Percentiles rank a stretch among this genome's conserved stretches.
Conservation (phyloP, 1,139 yeast genomes). For the Sugiyamaella xylanicola region DNA sequence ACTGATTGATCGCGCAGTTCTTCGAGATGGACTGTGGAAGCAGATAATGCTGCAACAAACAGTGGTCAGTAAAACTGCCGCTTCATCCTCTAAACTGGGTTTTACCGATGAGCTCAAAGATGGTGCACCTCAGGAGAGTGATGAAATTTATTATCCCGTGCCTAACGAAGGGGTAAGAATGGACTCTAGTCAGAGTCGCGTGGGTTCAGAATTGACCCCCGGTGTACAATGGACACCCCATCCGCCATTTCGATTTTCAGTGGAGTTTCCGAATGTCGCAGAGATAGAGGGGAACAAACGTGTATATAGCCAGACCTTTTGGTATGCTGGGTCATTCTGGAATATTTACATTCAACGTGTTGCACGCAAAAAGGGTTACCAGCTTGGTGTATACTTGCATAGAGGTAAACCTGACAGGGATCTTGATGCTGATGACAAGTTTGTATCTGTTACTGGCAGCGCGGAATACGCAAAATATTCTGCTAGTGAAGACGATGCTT, state of each 20-base stretch:
- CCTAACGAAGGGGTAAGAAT: slow-evolving; percentile 30
- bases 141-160: slow-evolving; percentile 29
- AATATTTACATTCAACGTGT: slow-evolving; percentile 54
- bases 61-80: slow-evolving; percentile 27
- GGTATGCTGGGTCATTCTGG: slow-evolving; percentile 64
- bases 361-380: slow-evolving; percentile 47
- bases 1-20: slow-evolving; percentile 44
- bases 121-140: slow-evolving; percentile 23
- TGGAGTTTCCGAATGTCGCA: slow-evolving; percentile 52
- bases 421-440: slow-evolving; percentile 12
- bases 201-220: slow-evolving; percentile 30
- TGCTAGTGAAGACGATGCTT: slow-evolving; percentile 17
- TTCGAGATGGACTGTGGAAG: slow-evolving; percentile 53
- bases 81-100: slow-evolving; percentile 25
- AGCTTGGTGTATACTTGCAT: slow-evolving; percentile 57
- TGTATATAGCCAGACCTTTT: slow-evolving; percentile 52
- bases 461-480: slow-evolving; percentile 6
- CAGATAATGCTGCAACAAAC: slow-evolving; percentile 46
- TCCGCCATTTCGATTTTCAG: slow-evolving; percentile 57
- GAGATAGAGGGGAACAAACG: slow-evolving; percentile 50
- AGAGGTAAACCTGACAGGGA: slow-evolving; percentile 43
- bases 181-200: slow-evolving; percentile 20
- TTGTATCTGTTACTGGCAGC: background rate
- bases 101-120: slow-evolving; percentile 17
- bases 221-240: too few species aligned